Evolutionary conservation across 345 rosid genomes (phyloP), one percentile per base, ranked within the genome.

Genomic region (Mercurialis annua): DNA sequence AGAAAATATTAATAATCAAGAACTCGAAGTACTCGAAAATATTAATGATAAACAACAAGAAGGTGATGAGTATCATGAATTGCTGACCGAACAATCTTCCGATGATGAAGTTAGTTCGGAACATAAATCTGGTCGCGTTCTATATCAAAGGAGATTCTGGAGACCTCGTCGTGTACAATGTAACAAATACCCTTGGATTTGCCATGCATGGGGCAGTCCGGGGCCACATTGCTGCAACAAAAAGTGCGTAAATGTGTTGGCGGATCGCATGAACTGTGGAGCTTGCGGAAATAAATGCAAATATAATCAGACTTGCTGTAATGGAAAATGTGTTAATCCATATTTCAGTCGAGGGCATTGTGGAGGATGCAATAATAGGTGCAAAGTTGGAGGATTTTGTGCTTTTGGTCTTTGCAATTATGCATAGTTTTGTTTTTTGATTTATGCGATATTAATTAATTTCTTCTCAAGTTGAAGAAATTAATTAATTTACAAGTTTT

Each of bases 391-490:
- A 14, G 65, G 40, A 11, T 60, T 66, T 10, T 79, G 83, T 74
- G 71, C 75, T 5, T 70, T 77, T 44, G 83, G 81, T 1, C 69
- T 74, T n/a, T 77, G 83, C 78, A 77, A 79, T 46, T 79, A 79
- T 60, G 81, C 73, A 11, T 72, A 53, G 57, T n/a, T n/a, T n/a
- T n/a, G n/a, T n/a, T n/a, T n/a, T n/a, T n/a, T n/a, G n/a, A n/a
- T n/a, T n/a, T n/a, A n/a, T n/a, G n/a, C n/a, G n/a, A n/a, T n/a
- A n/a, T n/a, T n/a, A n/a, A n/a, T n/a, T n/a, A n/a, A n/a, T n/a
- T n/a, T n/a, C n/a, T n/a, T n/a, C n/a, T n/a, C n/a, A n/a, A n/a
- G n/a, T n/a, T n/a, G n/a, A n/a, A n/a, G n/a, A n/a, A n/a, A n/a
- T n/a, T n/a, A n/a, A n/a, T n/a, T n/a, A n/a, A n/a, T n/a, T n/a